Evolutionary conservation across 345 rosid species (phyloP).

Genomic region (Euphorbia pulcherrima): DNA sequence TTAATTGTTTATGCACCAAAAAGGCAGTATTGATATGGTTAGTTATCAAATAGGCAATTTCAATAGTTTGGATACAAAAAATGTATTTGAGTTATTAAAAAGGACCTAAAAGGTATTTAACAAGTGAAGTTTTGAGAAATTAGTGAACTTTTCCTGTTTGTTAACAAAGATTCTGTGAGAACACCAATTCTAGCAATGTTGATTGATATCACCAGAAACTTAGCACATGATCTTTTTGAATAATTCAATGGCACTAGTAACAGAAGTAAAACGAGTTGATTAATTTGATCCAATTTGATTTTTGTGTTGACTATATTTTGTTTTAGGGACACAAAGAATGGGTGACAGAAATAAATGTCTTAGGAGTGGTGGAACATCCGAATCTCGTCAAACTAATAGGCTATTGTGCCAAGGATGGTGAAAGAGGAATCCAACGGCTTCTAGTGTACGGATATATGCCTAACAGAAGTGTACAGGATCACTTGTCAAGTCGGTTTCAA

Average conservation of each 20-base stretch:
- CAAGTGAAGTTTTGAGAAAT: no score
- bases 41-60: no score
- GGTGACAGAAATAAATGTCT: slow-evolving; percentile 91
- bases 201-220: neutral
- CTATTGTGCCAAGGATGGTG: slow-evolving; percentile 94
- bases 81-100: no score
- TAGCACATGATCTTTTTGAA: neutral
- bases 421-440: slow-evolving; percentile 87
- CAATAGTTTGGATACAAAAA: no score
- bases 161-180: no score
- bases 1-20: no score
- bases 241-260: neutral
- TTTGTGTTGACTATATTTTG: neutral
- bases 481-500: slow-evolving; percentile 58
- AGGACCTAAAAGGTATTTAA: no score
- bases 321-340: slow-evolving; percentile 93
- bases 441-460: slow-evolving; percentile 88
- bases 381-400: slow-evolving; percentile 86
- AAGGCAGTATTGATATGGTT: no score
- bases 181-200: no score
- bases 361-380: slow-evolving; percentile 92
- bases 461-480: slow-evolving; percentile 87
- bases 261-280: no score
- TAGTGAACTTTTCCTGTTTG: no score
- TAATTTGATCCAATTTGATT: no score